A percentile compares a stretch with the other conserved stretches of the same genome.
Conservation (phyloP, 164 flowering plant genomes). For the Berberis thunbergii region DNA sequence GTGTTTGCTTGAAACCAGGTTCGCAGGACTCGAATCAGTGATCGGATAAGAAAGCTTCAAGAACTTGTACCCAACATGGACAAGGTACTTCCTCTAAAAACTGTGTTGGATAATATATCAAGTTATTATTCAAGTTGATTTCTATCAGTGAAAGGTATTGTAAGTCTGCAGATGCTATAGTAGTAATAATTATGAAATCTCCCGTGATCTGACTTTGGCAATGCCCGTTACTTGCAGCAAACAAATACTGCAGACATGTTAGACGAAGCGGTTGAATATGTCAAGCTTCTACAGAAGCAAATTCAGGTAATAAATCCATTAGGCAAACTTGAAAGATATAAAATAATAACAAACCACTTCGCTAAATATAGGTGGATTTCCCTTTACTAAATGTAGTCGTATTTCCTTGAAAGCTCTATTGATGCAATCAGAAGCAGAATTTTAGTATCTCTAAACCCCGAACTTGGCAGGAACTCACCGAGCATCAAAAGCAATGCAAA, state of each 20-base stretch:
- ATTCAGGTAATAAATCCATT: conserved; percentile 36
- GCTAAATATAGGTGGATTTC: neutral
- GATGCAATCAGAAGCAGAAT: neutral
- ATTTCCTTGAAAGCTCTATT: neutral
- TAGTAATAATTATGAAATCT: neutral
- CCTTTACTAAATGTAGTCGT: neutral
- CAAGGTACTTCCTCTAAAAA: conserved; percentile 39
- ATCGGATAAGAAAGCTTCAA: conserved; percentile 86
- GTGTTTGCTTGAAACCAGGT: conserved; percentile 16
- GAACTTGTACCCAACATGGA: conserved; percentile 99
- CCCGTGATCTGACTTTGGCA: neutral
- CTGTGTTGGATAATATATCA: neutral
- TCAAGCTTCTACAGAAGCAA: conserved; percentile 54
- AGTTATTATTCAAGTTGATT: neutral
- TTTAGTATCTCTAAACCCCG: conserved; percentile 7
- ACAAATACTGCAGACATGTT: conserved; percentile 72
- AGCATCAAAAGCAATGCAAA: conserved; percentile 35
- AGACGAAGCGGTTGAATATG: conserved; percentile 63
- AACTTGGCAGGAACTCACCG: conserved; percentile 38
- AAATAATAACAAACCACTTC: neutral
- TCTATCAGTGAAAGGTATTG: neutral
- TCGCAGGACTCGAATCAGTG: conserved; percentile 78
- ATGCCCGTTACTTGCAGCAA: conserved; percentile 34
- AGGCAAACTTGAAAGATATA: neutral
- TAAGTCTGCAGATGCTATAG: neutral